These are phyloP conservation scores for Choanephora cucurbitarum DNA, from an alignment of 371 early-diverging fungal species.

Conservation along the genomic window DNA sequence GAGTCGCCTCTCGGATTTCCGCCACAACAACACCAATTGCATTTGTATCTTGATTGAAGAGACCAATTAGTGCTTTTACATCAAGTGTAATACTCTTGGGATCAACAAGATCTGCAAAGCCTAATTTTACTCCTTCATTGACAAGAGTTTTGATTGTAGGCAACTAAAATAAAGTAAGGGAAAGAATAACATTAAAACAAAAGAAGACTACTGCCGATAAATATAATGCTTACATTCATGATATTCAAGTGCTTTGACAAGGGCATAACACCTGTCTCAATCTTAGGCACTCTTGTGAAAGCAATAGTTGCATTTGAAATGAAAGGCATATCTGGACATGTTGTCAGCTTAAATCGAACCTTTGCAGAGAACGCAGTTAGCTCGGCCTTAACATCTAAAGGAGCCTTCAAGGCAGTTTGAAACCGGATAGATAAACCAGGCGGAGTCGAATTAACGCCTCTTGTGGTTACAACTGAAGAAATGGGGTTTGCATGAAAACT, in stretches of 20 bases:
- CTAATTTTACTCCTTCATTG: constrained; percentile 42
- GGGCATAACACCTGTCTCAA: constrained; percentile 50
- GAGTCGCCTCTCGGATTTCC: constrained; percentile 31
- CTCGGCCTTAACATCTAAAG: constrained; percentile 41
- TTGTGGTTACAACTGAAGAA: constrained; percentile 28
- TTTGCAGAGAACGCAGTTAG: constrained; percentile 43
- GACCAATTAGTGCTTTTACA: constrained; percentile 34
- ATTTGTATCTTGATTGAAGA: constrained; percentile 31
- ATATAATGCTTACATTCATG: constrained; percentile 37
- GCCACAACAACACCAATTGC: constrained; percentile 46
- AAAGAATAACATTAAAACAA: not conserved
- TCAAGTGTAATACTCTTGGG: constrained; percentile 50
- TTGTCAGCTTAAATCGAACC: constrained; percentile 42
- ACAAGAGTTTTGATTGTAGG: constrained; percentile 43
- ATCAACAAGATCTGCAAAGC: constrained; percentile 44
- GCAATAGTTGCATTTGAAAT: constrained; percentile 48
- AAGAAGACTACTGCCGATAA: not conserved
- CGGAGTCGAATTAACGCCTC: constrained; percentile 29
- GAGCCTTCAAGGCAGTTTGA: constrained; percentile 31
- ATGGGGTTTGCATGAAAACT: constrained; percentile 51
- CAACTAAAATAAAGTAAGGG: constrained; percentile 24
- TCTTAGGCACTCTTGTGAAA: constrained; percentile 38
- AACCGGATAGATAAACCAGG: constrained; percentile 41
- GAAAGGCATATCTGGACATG: constrained; percentile 45
- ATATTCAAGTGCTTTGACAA: constrained; percentile 43